A percentile compares a stretch with the other conserved stretches of the same genome.
phyloP scores from a whole-genome alignment of 1,139 yeast species.

The Saccharomyces hybrid region DNA sequence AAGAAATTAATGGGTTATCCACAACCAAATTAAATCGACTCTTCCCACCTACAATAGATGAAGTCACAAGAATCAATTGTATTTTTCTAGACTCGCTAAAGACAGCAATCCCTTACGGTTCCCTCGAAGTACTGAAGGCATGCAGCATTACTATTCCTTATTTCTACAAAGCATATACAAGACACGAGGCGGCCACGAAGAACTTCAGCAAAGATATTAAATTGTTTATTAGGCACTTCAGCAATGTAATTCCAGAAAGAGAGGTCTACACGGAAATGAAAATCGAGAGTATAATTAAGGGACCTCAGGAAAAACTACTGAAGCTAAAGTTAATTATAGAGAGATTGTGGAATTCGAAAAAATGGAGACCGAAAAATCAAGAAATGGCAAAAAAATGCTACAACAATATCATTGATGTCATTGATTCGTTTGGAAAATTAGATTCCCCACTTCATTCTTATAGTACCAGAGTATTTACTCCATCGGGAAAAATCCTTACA shows the following conservation, averaged over 20 bases:
- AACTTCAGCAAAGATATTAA: conserved; percentile 40
- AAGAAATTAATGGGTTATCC: conserved; percentile 42
- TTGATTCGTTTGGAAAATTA: conserved; percentile 73
- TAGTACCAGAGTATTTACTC: conserved; percentile 70
- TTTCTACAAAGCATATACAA: conserved; percentile 83
- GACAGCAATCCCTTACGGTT: conserved; percentile 59
- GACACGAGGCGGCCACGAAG: conserved; percentile 87
- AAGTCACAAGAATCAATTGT: conserved; percentile 81
- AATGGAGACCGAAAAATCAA: conserved; percentile 28
- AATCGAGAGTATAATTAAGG: conserved; percentile 63
- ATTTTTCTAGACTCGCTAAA: conserved; percentile 69
- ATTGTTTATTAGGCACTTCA: conserved; percentile 29
- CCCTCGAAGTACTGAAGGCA: conserved; percentile 68
- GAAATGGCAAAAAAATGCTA: conserved; percentile 40
- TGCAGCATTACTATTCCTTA: conserved; percentile 78
- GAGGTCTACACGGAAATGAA: conserved; percentile 45
- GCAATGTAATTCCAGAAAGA: conserved; percentile 20
- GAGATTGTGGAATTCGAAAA: conserved; percentile 42
- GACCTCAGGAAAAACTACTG: conserved; percentile 60
- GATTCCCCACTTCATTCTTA: conserved; percentile 11
- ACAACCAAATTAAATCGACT: conserved; percentile 63
- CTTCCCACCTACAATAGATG: conserved; percentile 94
- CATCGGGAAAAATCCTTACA: conserved; percentile 80
- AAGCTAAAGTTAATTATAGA: conserved; percentile 60
- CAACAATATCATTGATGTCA: conserved; percentile 52